A percentile compares a stretch with the other conserved stretches of the same genome.
phyloP scores from a whole-genome alignment of 257 asterid genomes.

The Cinchona pubescens region DNA sequence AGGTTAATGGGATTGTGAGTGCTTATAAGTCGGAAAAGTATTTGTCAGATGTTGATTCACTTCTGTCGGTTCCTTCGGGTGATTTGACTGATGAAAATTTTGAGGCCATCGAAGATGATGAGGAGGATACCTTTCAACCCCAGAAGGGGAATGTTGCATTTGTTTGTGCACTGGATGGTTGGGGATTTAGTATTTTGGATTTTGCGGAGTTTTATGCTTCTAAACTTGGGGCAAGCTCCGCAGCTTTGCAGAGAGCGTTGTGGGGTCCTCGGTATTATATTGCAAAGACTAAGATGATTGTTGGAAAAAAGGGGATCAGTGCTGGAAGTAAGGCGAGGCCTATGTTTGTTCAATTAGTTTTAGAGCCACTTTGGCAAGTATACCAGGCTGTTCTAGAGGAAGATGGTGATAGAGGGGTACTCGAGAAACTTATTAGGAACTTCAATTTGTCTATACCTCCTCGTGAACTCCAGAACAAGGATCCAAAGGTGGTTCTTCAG shows the following conservation, averaged over 20 bases:
- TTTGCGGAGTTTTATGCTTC: slow-evolving; percentile 75
- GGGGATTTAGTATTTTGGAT: slow-evolving; percentile 73
- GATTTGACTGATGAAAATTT: slow-evolving; percentile 43
- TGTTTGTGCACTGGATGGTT: slow-evolving; percentile 91
- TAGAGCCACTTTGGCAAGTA: slow-evolving; percentile 91
- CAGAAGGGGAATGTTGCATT: slow-evolving; percentile 94
- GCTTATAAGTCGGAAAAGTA: slow-evolving; percentile 78
- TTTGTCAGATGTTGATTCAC: slow-evolving; percentile 85
- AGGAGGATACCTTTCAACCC: slow-evolving; percentile 91
- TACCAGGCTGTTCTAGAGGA: slow-evolving; percentile 58
- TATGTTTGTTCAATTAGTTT: slow-evolving; percentile 79
- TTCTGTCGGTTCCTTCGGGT: slow-evolving; percentile 55
- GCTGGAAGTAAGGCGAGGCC: slow-evolving; percentile 66
- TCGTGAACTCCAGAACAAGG: slow-evolving; percentile 82
- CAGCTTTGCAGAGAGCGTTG: slow-evolving; percentile 62
- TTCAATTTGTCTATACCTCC: slow-evolving; percentile 80
- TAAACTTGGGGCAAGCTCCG: slow-evolving; percentile 65
- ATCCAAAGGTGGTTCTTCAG: slow-evolving; percentile 77
- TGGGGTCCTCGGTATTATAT: slow-evolving; percentile 86
- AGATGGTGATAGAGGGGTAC: slow-evolving; percentile 48
- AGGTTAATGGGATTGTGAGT: slow-evolving; percentile 88
- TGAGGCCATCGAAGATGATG: slow-evolving; percentile 74
- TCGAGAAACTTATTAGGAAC: slow-evolving; percentile 62
- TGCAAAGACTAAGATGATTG: slow-evolving; percentile 68
- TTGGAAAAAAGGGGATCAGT: slow-evolving; percentile 63